Conservation (phyloP, 768 basidiomycete genomes). For the Amanita exitialis region DNA sequence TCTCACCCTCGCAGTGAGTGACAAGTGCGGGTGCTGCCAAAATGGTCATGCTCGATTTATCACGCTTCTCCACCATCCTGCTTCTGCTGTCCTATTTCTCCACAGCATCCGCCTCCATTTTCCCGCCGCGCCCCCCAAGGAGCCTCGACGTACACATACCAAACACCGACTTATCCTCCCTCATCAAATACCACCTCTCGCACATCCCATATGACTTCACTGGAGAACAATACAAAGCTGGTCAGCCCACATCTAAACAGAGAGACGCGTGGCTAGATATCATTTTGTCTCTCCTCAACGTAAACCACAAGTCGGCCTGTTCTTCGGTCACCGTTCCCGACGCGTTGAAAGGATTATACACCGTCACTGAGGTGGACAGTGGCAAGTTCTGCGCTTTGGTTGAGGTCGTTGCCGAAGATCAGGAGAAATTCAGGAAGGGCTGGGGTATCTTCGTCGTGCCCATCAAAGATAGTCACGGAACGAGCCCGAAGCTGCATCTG, state of each 20-base stretch:
- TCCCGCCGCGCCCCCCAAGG: too few species aligned
- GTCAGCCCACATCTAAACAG: not conserved
- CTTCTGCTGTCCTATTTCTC: not conserved
- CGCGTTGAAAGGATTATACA: not conserved
- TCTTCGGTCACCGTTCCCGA: not conserved
- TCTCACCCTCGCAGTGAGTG: too few species aligned
- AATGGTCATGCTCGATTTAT: too few species aligned
- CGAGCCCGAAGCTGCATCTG: slow-evolving; percentile 18
- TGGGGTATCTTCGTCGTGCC: slow-evolving; percentile 6
- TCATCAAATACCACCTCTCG: not conserved
- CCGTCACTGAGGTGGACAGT: not conserved
- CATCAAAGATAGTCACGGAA: not conserved
- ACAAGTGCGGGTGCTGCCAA: too few species aligned
- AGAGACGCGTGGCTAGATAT: not conserved
- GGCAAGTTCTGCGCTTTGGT: slow-evolving; percentile 3
- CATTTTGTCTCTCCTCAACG: not conserved
- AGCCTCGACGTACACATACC: too few species aligned
- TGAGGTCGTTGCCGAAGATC: not conserved
- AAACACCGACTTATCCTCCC: not conserved
- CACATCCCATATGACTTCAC: not conserved
- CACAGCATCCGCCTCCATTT: not conserved
- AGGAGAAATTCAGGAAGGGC: not conserved
- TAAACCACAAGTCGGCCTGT: not conserved
- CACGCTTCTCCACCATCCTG: too few species aligned
- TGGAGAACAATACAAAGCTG: not conserved